Evolutionary conservation across 2,329 filamentous ascomycete species (phyloP).

Genomic region (Nannizzia gypsea): DNA sequence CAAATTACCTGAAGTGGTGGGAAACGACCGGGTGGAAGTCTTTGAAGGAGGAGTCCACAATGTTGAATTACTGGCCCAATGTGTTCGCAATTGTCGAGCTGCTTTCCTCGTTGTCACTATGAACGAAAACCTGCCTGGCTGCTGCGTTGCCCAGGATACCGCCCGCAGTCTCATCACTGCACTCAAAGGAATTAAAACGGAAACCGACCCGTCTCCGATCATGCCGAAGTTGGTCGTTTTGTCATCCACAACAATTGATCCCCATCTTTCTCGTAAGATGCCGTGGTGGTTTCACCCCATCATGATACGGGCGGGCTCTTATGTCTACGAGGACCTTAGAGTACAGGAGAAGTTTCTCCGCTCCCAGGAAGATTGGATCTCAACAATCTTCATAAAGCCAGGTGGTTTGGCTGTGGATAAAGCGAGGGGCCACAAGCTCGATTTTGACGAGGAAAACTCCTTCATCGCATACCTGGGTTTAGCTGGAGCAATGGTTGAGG

Average conservation of each 20-base stretch:
- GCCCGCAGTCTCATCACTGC: no score
- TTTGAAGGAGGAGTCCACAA: no score
- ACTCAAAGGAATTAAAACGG: no score
- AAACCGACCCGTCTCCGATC: no score
- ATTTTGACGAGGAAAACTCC: conserved; percentile 25
- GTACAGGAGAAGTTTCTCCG: conserved; percentile 14
- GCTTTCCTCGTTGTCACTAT: no score
- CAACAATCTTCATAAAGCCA: conserved; percentile 19
- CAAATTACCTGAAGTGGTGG: conserved; percentile 24
- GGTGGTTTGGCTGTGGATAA: conserved; percentile 17
- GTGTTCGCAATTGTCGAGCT: no score
- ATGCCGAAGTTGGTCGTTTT: conserved; percentile 21
- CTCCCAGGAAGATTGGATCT: conserved; percentile 16
- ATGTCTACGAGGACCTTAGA: no score
- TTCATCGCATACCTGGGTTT: no score
- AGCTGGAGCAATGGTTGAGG: conserved; percentile 34
- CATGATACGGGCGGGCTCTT: conserved; percentile 7
- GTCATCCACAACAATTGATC: conserved; percentile 34
- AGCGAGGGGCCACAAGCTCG: conserved; percentile 32
- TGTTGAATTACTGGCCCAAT: no score
- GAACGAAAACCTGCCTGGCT: no score
- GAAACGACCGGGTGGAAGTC: conserved; percentile 27
- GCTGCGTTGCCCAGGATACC: no score
- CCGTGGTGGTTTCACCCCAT: conserved; percentile 12
- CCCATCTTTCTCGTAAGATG: conserved; percentile 25